Base-by-base conservation (phyloP, 805 yeast genomes). In the Candida ortonii region DNA sequence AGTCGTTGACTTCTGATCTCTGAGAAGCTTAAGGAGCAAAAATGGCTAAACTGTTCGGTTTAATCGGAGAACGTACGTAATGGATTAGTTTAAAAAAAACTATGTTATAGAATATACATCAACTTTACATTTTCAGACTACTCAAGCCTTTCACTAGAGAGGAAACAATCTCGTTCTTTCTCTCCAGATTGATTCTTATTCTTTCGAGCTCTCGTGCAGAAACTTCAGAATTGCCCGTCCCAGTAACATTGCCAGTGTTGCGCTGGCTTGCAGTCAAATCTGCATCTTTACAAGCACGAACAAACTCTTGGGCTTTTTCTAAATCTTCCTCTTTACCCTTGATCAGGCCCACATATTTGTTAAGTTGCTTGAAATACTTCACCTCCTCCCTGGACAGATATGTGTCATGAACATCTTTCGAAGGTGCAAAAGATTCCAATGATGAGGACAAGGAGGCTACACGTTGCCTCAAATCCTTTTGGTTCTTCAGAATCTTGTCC, bases 1-100 rank as follows among this genome's bases (percentile, higher is more conserved):
- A 55, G 96, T 87, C 19, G 90, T 97, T 2, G 98, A 93, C 58
- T 93, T 93, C 53, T 93, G 61, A 56, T n/a, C n/a, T n/a, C n/a
- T n/a, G n/a, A n/a, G n/a, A n/a, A n/a, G n/a, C n/a, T n/a, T n/a
- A n/a, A n/a, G n/a, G n/a, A n/a, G n/a, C n/a, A n/a, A n/a, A n/a
- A n/a, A n/a, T n/a, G n/a, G n/a, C n/a, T n/a, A n/a, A n/a, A n/a
- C n/a, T n/a, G n/a, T n/a, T n/a, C n/a, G n/a, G n/a, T n/a, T n/a
- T n/a, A n/a, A n/a, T n/a, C n/a, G n/a, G n/a, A n/a, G n/a, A n/a
- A n/a, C n/a, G n/a, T n/a, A n/a, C n/a, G n/a, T n/a, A n/a, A n/a
- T n/a, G n/a, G n/a, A n/a, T n/a, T n/a, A n/a, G n/a, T n/a, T n/a
- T n/a, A n/a, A n/a, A n/a, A n/a, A n/a, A n/a, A n/a, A n/a, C n/a